Base-by-base conservation (phyloP, 2,329 filamentous ascomycete genomes). In the Epichloe hybrida region DNA sequence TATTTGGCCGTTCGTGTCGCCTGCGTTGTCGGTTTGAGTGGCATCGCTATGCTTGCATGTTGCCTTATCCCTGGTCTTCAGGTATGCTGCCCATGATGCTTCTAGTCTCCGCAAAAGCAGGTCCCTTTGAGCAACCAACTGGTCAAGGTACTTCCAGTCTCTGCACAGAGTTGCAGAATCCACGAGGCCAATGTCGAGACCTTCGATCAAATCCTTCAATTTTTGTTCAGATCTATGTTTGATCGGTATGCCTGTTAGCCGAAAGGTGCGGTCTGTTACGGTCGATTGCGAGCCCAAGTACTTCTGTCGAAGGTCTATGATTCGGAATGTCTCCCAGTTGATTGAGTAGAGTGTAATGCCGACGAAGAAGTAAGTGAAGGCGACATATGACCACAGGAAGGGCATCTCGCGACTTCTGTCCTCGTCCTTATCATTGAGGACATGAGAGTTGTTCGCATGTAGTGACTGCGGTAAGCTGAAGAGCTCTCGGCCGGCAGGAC, bases 331-430 rank as follows among this genome's bases (percentile, higher is more conserved):
- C 67, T 95, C 84, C 41, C 77, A 77, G 52, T 91, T 81, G 59
- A 97, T 81, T 58, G 91, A 79, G 63, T 90, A 95, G 12, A 96
- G 72, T 0, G 87, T 86, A 41, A 97, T 69, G 2, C 73, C 80
- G 5, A 85, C 91, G 66, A 97, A 98, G 48, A 97, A 75, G 70
- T 96, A 98, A 1, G 89, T 87, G 60, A 98, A 98, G n/a, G 86
- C 74, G 13, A 95, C 79, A 62, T 97, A 96, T 61, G 91, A 86
- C 89, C 91, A 96, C 1, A 96, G 71, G 59, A 90, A 95, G 7
- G 59, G 55, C 11, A 50, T 58, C 39, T 67, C 63, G 47, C 61
- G 63, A 46, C 64, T 64, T 50, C 56, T 60, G 40, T 69, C 66
- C 55, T 64, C 64, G 37, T 64, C 62, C 3, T 57, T 58, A 36